Base-by-base conservation (phyloP, 2,329 filamentous ascomycete species). In the Trichophyton benhamiae region DNA sequence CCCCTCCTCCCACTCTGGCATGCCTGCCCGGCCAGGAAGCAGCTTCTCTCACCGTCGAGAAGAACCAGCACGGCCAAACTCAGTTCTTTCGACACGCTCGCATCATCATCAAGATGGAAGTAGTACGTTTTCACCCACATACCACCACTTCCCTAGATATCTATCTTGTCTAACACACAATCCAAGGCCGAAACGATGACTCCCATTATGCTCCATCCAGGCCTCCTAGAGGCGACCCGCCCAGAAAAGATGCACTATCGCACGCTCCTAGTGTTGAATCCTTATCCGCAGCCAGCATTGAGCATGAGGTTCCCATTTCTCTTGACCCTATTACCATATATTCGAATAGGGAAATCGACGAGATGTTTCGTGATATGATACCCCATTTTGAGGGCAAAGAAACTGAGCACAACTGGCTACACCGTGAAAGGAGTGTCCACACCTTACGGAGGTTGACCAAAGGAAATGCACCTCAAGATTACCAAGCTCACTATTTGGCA, bases 381-480 rank as follows among this genome's bases (percentile, higher is more conserved):
- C 80, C 80, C 60, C 82, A 82, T 71, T 96, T 96, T 65, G 91
- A 96, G 66, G 91, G 91, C 59, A 89, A 81, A 71, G 92, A 97
- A 76, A 85, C 87, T 0, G 92, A 97, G 71, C 84, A 88, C 63
- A 97, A 97, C 70, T 97, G 92, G 92, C 72, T 89, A 68, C 86
- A 87, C 67, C 83, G 92, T 72, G 92, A 97, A 72, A 88, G 92
- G 76, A 87, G 83, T 69, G 82, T 91, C 42, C 82, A 81, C 6
- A 91, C 88, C 66, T 75, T 97, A 57, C 84, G 92, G 59, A 83
- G 85, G 65, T 80, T 96, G 27, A 83, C 89, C 58, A 88, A 87
- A 63, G 92, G 92, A 61, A 97, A 97, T 71, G 88, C 87, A 3
- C 83, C 88, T 0, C 81, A 82, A 27, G 89, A 95, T 65, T 96